A percentile compares a stretch with the other conserved stretches of the same genome.
Evolutionary conservation across 2,329 filamentous ascomycete genomes (phyloP).

Genomic region (Penicillium sp.): DNA sequence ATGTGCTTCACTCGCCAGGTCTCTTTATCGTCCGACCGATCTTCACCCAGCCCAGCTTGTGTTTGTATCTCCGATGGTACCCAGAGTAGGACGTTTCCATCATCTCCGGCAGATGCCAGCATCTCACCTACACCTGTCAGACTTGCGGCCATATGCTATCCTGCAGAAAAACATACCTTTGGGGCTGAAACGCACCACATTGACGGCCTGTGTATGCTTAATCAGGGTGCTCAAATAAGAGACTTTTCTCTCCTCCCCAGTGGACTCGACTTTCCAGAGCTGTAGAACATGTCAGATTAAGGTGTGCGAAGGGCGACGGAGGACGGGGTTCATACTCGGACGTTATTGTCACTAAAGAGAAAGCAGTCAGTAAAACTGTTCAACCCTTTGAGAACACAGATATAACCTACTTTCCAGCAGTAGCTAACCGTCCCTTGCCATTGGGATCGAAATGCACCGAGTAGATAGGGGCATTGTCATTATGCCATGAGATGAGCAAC

Average conservation of each 20-base stretch:
- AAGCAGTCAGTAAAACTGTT: slow-evolving; percentile 15
- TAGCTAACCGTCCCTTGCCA: slow-evolving; percentile 88
- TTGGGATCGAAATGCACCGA: slow-evolving; percentile 94
- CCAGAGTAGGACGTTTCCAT: slow-evolving; percentile 96
- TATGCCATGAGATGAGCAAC: slow-evolving; percentile 97
- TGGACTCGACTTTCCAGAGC: slow-evolving; percentile 87
- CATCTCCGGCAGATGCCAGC: slow-evolving; percentile 91
- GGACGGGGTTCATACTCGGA: slow-evolving; percentile 64
- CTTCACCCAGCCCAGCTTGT: slow-evolving; percentile 71
- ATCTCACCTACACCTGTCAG: slow-evolving; percentile 68
- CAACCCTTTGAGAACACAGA: neutral
- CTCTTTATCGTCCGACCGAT: slow-evolving; percentile 88
- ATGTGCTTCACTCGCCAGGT: slow-evolving; percentile 96
- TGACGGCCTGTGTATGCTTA: slow-evolving; percentile 96
- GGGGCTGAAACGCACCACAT: slow-evolving; percentile 94
- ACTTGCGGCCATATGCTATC: slow-evolving; percentile 1
- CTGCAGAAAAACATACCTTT: slow-evolving; percentile 61
- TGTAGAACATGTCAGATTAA: slow-evolving; percentile 48
- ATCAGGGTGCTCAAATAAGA: slow-evolving; percentile 87
- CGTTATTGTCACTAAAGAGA: slow-evolving; percentile 72
- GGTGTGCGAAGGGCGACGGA: slow-evolving; percentile 17
- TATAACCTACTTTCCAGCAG: slow-evolving; percentile 69
- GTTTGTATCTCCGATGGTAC: slow-evolving; percentile 77
- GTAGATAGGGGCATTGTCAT: slow-evolving; percentile 95
- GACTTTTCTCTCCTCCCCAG: slow-evolving; percentile 82